A percentile compares a stretch with the other conserved stretches of the same genome.
phyloP scores from a whole-genome alignment of 148 eudicot species.

The Fagopyrum homotropicum region DNA sequence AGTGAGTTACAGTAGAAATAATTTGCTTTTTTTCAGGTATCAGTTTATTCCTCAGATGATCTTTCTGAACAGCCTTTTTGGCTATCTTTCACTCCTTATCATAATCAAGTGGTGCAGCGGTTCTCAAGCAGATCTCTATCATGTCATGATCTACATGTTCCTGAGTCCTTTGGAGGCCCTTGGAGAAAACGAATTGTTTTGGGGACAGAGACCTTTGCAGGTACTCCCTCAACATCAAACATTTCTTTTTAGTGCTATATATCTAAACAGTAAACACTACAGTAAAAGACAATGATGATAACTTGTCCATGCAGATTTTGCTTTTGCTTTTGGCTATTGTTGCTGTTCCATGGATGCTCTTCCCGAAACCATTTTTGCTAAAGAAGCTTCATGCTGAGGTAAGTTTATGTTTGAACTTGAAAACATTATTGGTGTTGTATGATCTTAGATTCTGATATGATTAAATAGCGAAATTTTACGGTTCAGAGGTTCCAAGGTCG shows the following conservation, averaged over 20 bases:
- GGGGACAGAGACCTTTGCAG: slow-evolving; percentile 95
- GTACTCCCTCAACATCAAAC: slow-evolving; percentile 29
- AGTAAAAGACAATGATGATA: neutral
- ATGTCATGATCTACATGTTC: slow-evolving; percentile 99
- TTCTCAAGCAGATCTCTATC: slow-evolving; percentile 96
- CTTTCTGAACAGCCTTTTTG: slow-evolving; percentile 98
- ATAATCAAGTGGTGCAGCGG: slow-evolving; percentile 95
- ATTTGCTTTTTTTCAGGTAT: slow-evolving; percentile 51
- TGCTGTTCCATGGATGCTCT: slow-evolving; percentile 99
- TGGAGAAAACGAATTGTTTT: slow-evolving; percentile 88
- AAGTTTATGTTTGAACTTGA: slow-evolving; percentile 4
- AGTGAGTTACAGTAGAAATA: slow-evolving; percentile 7
- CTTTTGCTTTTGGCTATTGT: slow-evolving; percentile 76
- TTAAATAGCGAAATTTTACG: neutral
- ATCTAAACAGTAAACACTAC: neutral
- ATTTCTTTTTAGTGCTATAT: slow-evolving; percentile 5
- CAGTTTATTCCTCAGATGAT: slow-evolving; percentile 96
- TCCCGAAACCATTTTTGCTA: slow-evolving; percentile 96
- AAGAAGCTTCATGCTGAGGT: slow-evolving; percentile 89
- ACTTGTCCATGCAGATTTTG: slow-evolving; percentile 48
- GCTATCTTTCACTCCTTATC: slow-evolving; percentile 91
- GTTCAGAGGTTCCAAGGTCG: slow-evolving; percentile 95
- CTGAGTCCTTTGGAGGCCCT: slow-evolving; percentile 92
- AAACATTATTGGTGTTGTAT: neutral
- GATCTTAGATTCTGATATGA: neutral